Base-by-base conservation (phyloP, 192 early-diverging fungal genomes). In the Mortierella antarctica region DNA sequence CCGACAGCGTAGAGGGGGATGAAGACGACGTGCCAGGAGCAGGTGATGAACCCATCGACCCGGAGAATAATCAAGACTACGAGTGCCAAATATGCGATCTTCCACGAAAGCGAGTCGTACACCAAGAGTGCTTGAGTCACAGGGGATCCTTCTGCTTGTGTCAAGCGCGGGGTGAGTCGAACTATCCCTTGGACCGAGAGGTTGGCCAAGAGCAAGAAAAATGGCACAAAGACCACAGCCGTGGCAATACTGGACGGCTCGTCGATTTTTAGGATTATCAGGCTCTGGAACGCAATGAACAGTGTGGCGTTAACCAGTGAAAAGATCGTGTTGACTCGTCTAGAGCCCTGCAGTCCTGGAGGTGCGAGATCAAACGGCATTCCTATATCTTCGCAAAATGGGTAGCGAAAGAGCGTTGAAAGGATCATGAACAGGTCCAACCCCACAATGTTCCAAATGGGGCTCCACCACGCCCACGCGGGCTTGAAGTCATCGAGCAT, bases 181-280 rank as follows among this genome's bases (percentile, higher is more conserved):
- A 89, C 57, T 23, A 81, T 5, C 47, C 65, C 70, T 39, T 84
- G 73, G 21, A 93, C 18, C 57, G 94, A 83, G 54, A 95, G 82
- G 20, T 93, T 83, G 15, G 69, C 85, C 67, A 97, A 95, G 13
- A 96, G 63, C n/a, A 92, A 52, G 70, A 95, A 94, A 86, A 93
- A 96, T 20, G 96, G 96, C 21, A 88, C 79, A 82, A 95, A 95
- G 4, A 97, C 91, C 1, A 87, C 65, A 44, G 85, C 87, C 56
- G 89, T 92, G 3, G 86, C 84, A 86, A 89, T 92, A 31, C 57
- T 73, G 23, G 92, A 83, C 17, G 71, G 59, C 15, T 86, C 78
- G 71, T 98, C 92, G 31, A 95, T 82, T 57, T 86, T 83, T 49
- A 93, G 71, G 15, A 92, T 91, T 42, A 97, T 74, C 71, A 94